Evolutionary conservation across 805 yeast species (phyloP).

Genomic region (Candida khao-thaluensis): DNA sequence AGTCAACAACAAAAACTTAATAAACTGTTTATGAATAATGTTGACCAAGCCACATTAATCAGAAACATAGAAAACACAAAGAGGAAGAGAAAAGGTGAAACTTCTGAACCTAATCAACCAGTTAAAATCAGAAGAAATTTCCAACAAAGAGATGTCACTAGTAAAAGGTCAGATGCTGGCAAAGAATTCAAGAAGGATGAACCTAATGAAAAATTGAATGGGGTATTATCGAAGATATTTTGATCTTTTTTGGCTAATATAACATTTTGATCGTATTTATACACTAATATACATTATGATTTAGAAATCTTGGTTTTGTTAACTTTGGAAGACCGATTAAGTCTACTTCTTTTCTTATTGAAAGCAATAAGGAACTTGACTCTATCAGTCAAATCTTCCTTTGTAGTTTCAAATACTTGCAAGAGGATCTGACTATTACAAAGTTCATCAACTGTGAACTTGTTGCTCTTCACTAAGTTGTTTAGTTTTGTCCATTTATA

Average conservation of each 20-base stretch:
- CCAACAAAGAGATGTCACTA: constrained; percentile 65
- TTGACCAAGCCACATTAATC: constrained; percentile 82
- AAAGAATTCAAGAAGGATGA: constrained; percentile 42
- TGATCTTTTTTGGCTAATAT: constrained; percentile 25
- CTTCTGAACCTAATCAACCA: constrained; percentile 17
- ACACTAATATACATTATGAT: constrained; percentile 9
- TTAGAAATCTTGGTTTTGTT: background rate
- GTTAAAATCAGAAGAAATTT: constrained; percentile 55
- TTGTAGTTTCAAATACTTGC: constrained; percentile 14
- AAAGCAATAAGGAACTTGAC: constrained; percentile 25
- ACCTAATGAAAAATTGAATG: constrained; percentile 39
- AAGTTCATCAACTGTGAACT: constrained; percentile 27
- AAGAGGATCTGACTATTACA: constrained; percentile 26
- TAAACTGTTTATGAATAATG: constrained; percentile 77
- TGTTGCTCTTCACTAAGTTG: constrained; percentile 26
- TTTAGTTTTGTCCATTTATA: constrained; percentile 34
- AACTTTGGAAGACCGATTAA: background rate
- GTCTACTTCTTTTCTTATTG: constrained; percentile 7
- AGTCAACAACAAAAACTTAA: constrained; percentile 86
- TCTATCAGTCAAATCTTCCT: constrained; percentile 31
- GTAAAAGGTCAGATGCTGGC: constrained; percentile 65
- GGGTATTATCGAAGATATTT: constrained; percentile 55
- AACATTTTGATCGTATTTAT: too few species aligned
- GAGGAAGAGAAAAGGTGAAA: constrained; percentile 23
- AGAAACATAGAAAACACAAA: constrained; percentile 56